These are phyloP conservation scores for Phytophthora palmivora DNA, from an alignment of 352 stramenopile genomes.

Conservation along the genomic window DNA sequence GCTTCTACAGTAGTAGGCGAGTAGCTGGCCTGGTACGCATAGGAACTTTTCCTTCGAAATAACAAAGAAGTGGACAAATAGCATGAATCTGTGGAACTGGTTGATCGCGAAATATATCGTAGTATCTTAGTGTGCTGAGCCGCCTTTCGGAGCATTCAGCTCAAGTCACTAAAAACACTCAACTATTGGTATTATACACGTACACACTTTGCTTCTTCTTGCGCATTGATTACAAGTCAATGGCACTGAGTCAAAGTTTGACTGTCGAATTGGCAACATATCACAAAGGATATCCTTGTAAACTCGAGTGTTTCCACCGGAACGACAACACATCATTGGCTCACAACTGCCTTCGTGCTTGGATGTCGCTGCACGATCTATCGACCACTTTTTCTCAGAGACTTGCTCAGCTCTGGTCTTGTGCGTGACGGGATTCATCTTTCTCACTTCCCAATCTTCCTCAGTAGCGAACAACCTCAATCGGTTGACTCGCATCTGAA, in stretches of 20 bases:
- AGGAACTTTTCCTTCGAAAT: too few relatives aligned
- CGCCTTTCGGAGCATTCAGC: too few relatives aligned
- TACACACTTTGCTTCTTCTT: not conserved
- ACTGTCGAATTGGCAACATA: not conserved
- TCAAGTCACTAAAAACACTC: too few relatives aligned
- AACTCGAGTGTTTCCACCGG: not conserved
- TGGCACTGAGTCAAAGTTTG: too few relatives aligned
- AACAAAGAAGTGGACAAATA: too few relatives aligned
- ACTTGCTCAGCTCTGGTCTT: not conserved
- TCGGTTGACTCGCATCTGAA: not conserved
- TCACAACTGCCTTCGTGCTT: not conserved
- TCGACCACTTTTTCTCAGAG: slow-evolving; percentile 6
- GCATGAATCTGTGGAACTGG: too few relatives aligned
- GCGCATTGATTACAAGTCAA: too few relatives aligned
- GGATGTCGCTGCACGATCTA: slow-evolving; percentile 7
- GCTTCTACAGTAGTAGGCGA: too few relatives aligned
- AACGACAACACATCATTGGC: not conserved
- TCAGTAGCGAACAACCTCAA: too few relatives aligned
- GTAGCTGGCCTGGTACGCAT: too few relatives aligned
- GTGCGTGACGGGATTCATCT: not conserved
- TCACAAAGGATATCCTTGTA: not conserved
- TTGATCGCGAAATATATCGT: too few relatives aligned
- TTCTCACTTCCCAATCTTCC: slow-evolving; percentile 3
- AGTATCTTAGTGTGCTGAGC: too few relatives aligned
- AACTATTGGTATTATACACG: not conserved